These are phyloP conservation scores for Chaetomiaceae sp. DNA, from an alignment of 2,329 filamentous ascomycete genomes.

Conservation along the genomic window DNA sequence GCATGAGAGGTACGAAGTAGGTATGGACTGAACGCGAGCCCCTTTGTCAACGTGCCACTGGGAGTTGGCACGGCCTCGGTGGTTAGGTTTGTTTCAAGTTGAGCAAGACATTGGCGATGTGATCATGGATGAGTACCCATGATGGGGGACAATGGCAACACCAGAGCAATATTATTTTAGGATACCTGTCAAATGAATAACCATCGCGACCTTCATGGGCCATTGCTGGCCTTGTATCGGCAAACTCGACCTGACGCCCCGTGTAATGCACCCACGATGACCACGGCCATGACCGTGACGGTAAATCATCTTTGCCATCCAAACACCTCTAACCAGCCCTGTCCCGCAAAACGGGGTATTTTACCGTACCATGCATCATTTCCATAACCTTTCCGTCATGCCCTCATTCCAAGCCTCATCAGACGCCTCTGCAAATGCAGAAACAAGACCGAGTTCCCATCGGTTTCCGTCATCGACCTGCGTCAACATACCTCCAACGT, in stretches of 20 bases:
- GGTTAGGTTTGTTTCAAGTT: too few species aligned
- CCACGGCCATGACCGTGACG: background rate
- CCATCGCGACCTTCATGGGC: background rate
- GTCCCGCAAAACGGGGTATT: background rate
- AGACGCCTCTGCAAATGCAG: background rate
- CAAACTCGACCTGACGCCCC: slow-evolving; percentile 6
- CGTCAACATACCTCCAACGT: slow-evolving; percentile 30
- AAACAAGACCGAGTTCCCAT: background rate
- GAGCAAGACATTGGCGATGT: too few species aligned
- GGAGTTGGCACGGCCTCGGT: too few species aligned
- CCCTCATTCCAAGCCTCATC: slow-evolving; percentile 3
- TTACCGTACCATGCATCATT: slow-evolving; percentile 4
- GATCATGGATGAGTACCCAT: too few species aligned
- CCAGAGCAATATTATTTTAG: background rate
- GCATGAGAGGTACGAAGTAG: too few species aligned
- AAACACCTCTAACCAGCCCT: slow-evolving; percentile 11
- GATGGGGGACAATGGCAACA: background rate
- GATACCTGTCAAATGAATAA: background rate
- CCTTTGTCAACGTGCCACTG: too few species aligned
- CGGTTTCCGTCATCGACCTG: background rate
- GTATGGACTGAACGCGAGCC: too few species aligned
- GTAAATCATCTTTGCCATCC: background rate
- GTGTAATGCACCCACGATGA: slow-evolving; percentile 3
- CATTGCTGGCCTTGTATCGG: background rate
- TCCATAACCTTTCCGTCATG: slow-evolving; percentile 2